Conservation (phyloP, 2,329 filamentous ascomycete genomes). For the Mollisia scopiformis region DNA sequence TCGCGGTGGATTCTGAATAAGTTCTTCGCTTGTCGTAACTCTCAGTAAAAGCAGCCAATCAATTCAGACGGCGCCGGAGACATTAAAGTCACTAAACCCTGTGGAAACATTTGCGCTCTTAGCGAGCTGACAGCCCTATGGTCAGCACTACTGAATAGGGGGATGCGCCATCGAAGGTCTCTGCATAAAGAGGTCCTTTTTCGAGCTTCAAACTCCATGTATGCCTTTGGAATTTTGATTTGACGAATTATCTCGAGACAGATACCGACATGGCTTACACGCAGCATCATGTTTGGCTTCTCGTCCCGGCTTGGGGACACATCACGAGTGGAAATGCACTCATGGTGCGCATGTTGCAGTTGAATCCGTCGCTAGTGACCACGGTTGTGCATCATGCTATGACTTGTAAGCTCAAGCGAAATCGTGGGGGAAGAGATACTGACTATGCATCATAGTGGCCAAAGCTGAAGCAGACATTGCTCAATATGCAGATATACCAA, state of each 20-base stretch:
- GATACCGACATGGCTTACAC: not conserved
- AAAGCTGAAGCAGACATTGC: constrained; percentile 6
- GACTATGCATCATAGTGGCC: not conserved
- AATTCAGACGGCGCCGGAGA: not conserved
- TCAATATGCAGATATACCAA: not conserved
- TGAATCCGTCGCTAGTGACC: constrained; percentile 5
- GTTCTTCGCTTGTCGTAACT: not conserved
- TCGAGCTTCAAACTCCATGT: not conserved
- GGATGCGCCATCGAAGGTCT: not conserved
- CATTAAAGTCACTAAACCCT: not conserved
- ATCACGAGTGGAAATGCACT: constrained; percentile 11
- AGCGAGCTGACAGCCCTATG: not conserved
- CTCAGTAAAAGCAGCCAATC: not conserved
- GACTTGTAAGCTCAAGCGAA: not conserved
- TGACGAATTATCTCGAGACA: not conserved
- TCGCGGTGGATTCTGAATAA: no score
- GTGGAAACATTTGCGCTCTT: not conserved
- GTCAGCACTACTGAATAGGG: not conserved
- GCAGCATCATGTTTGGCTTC: constrained; percentile 7
- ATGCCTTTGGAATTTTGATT: not conserved
- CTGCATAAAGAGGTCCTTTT: not conserved
- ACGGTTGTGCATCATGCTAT: constrained; percentile 7
- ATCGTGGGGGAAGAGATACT: not conserved
- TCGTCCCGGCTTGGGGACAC: constrained; percentile 7
- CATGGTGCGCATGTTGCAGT: constrained; percentile 9